Percentiles rank a stretch among this genome's conserved stretches.
These are phyloP conservation scores for Climacium dendroides DNA, from an alignment of 225 moss, liverwort and hornwort species.

Conservation along the genomic window DNA sequence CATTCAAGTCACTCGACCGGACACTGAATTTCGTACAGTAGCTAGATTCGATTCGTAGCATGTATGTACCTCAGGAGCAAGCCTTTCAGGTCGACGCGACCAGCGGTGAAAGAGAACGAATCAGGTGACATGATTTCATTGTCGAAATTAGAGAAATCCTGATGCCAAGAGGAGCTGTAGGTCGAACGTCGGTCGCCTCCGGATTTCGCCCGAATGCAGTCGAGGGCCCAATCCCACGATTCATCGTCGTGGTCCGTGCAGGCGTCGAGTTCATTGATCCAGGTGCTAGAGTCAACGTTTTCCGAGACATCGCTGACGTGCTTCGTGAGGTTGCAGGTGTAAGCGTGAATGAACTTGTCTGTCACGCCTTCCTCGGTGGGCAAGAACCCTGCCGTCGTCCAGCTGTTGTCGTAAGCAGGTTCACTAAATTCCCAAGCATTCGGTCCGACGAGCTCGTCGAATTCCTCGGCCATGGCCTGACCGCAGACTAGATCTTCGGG, in stretches of 20 bases:
- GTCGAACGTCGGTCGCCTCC: background rate
- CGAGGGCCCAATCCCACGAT: conserved; percentile 14
- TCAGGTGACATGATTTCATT: background rate
- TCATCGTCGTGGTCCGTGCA: conserved; percentile 35
- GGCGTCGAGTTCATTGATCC: conserved; percentile 14
- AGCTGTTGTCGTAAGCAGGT: conserved; percentile 28
- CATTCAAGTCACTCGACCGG: background rate
- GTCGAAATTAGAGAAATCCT: background rate
- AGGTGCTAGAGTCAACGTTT: conserved; percentile 14
- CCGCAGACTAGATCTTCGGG: conserved; percentile 1
- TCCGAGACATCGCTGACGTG: conserved; percentile 22
- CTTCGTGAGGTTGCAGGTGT: conserved; percentile 27
- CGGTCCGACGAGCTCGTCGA: background rate
- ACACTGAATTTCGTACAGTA: background rate
- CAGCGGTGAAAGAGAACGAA: background rate
- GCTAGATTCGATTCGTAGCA: background rate
- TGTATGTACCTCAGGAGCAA: conserved; percentile 24
- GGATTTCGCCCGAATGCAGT: background rate
- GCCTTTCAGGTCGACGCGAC: conserved; percentile 23
- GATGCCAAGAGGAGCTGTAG: background rate
- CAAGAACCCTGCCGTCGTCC: conserved; percentile 7
- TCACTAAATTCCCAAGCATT: background rate
- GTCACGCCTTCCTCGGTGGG: conserved; percentile 20
- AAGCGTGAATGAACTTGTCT: conserved; percentile 30
- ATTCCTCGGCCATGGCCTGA: conserved; percentile 15